Evolutionary conservation across 495 filamentous ascomycete genomes (phyloP).

Genomic region (Penicillium macrosclerotiorum): DNA sequence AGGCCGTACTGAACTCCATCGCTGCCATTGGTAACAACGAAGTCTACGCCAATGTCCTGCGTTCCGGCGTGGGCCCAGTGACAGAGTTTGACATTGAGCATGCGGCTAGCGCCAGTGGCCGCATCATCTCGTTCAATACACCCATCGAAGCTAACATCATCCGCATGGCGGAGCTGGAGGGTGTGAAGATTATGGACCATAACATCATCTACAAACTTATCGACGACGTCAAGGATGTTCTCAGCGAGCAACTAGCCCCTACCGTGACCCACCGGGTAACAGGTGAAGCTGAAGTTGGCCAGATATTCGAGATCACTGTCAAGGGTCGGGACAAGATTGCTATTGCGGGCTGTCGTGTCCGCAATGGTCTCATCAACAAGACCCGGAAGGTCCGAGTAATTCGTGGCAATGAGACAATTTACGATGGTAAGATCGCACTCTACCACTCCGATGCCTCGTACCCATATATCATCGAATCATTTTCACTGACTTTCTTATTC

Average conservation of each 20-base stretch:
- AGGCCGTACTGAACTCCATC: slow-evolving; percentile 78
- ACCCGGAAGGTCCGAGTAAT: slow-evolving; percentile 67
- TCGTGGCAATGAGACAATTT: slow-evolving; percentile 66
- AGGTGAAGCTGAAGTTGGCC: slow-evolving; percentile 83
- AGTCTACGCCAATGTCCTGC: slow-evolving; percentile 72
- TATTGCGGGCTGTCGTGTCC: slow-evolving; percentile 85
- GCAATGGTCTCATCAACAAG: slow-evolving; percentile 69
- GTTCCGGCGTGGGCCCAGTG: slow-evolving; percentile 73
- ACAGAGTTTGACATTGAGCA: slow-evolving; percentile 88
- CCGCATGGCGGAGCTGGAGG: slow-evolving; percentile 62
- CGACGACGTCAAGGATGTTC: slow-evolving; percentile 69
- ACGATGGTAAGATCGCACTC: slow-evolving; percentile 64
- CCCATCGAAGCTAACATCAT: slow-evolving; percentile 64
- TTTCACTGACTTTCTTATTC: slow-evolving; percentile 3
- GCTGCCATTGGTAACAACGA: slow-evolving; percentile 77
- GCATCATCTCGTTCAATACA: slow-evolving; percentile 86
- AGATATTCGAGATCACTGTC: slow-evolving; percentile 79
- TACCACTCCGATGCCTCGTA: no score
- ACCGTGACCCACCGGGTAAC: slow-evolving; percentile 63
- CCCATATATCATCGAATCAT: neutral
- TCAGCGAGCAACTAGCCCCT: slow-evolving; percentile 68
- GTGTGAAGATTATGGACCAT: slow-evolving; percentile 77
- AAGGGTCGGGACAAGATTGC: slow-evolving; percentile 64
- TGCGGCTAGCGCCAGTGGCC: slow-evolving; percentile 64
- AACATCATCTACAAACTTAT: slow-evolving; percentile 91